phyloP scores from a whole-genome alignment of 2,329 filamentous ascomycete genomes.

The Tolypocladium ophioglossoides region DNA sequence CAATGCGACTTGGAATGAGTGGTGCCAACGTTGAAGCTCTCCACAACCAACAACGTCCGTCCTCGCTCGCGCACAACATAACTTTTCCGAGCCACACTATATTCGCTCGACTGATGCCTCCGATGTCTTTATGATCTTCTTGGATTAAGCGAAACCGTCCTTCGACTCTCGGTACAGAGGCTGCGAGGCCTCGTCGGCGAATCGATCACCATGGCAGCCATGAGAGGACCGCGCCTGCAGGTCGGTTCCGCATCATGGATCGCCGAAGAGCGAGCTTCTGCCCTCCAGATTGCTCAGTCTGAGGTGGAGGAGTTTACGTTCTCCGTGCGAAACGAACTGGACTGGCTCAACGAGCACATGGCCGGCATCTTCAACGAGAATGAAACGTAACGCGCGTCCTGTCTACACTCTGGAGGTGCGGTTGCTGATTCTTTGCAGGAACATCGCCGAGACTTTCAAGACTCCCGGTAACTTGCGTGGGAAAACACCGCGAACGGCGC shows the following conservation, averaged over 20 bases:
- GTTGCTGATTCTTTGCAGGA: constrained; percentile 40
- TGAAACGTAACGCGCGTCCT: constrained; percentile 52
- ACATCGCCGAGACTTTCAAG: constrained; percentile 92
- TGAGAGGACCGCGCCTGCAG: constrained; percentile 49
- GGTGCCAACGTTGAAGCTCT: constrained; percentile 6
- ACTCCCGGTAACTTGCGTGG: constrained; percentile 75
- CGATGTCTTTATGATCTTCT: constrained; percentile 4
- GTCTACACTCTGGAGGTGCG: neutral
- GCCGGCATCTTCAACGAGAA: constrained; percentile 80
- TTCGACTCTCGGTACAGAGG: neutral
- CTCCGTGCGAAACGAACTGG: constrained; percentile 84
- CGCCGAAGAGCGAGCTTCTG: constrained; percentile 69
- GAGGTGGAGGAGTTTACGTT: constrained; percentile 92
- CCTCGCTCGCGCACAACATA: neutral
- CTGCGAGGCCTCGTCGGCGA: constrained; percentile 4
- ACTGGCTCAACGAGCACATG: constrained; percentile 99
- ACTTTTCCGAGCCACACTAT: neutral
- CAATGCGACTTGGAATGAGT: constrained; percentile 19
- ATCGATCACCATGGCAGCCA: constrained; percentile 26
- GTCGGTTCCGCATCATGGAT: constrained; percentile 84
- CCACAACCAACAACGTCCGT: constrained; percentile 6
- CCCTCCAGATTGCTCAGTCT: constrained; percentile 61
- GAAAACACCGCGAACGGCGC: constrained; percentile 65
- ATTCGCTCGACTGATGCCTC: neutral
- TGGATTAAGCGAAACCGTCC: neutral